phyloP scores from a whole-genome alignment of 2,329 filamentous ascomycete species.

The Aspergillus nomiae region DNA sequence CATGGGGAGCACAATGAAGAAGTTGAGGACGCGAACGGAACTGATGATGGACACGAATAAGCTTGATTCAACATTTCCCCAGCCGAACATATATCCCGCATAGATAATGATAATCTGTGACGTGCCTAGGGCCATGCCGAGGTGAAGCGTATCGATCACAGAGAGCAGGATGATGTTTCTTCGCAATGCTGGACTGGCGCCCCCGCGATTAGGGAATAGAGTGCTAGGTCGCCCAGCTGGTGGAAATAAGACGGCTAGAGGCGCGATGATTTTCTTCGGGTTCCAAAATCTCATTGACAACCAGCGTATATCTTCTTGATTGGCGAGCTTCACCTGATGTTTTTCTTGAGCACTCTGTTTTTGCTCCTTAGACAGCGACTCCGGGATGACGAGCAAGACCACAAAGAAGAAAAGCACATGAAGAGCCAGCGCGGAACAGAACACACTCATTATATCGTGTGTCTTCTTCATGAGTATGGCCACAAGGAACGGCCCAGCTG shows the following conservation, averaged over 20 bases:
- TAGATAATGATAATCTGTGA: conserved; percentile 85
- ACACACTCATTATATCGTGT: conserved; percentile 74
- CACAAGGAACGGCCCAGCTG: conserved; percentile 78
- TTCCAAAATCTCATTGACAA: conserved; percentile 35
- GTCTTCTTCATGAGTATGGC: conserved; percentile 78
- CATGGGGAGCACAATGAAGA: conserved; percentile 74
- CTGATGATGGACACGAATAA: conserved; percentile 81
- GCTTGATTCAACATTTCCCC: conserved; percentile 79
- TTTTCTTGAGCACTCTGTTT: conserved; percentile 72
- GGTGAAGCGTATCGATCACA: conserved; percentile 76
- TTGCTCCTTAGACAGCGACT: conserved; percentile 76
- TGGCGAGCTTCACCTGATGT: conserved; percentile 49
- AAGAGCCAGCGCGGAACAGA: conserved; percentile 75
- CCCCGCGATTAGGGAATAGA: conserved; percentile 52
- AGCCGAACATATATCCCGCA: conserved; percentile 75
- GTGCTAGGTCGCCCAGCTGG: conserved; percentile 40
- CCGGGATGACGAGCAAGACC: conserved; percentile 72
- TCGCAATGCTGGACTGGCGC: conserved; percentile 63
- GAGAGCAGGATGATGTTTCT: conserved; percentile 82
- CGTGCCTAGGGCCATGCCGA: conserved; percentile 78
- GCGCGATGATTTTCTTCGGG: conserved; percentile 69
- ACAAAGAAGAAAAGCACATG: conserved; percentile 75
- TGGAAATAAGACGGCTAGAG: conserved; percentile 77
- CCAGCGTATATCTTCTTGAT: conserved; percentile 34
- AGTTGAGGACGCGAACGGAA: conserved; percentile 70